Evolutionary conservation across 805 yeast species (phyloP), one percentile per base, ranked within the genome.

Genomic region (Ogataea naganishii): DNA sequence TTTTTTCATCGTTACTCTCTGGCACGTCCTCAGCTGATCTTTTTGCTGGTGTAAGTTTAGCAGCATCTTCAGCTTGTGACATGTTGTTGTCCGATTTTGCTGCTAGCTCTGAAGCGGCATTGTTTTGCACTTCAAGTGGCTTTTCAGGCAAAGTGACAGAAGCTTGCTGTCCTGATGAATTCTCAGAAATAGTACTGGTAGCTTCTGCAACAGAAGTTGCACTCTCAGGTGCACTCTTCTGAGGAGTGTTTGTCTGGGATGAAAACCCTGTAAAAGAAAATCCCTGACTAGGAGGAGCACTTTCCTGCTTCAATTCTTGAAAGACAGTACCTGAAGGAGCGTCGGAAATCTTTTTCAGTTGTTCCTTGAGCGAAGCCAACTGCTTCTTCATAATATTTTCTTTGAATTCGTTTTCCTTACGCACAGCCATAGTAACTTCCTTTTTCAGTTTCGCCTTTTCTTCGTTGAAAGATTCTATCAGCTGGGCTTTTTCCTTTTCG

Each of bases 331-430:
- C 24, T 11, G 6, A 9, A n/a, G 14, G 14, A 20, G 18, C 20
- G 9, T 14, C 13, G 27, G n/a, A 7, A 9, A 14, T 25, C 22
- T 40, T 31, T 20, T 49, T 45, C 20, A 51, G 31, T 30, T 64
- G 62, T 27, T 51, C 55, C 36, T 69, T 74, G 18, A 70, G 57
- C 30, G 64, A 65, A 25, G 68, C 74, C n/a, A 71, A 55, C 47
- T 69, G 75, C 38, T 62, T 61, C 40, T 64, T 67, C 41, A 73
- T 57, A 50, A 79, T 66, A 35, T 64, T 69, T 33, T 66, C 64
- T 40, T 75, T 69, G 50, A 80, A 66, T 35, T 70, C 79, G 27
- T 65, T 66, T 43, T 75, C 75, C 46, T 73, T 70, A 29, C 70
- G 69, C 24, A 72, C 66, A 16, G 70, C 68, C 31, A 60, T 58